Evolutionary conservation across 2,329 filamentous ascomycete species (phyloP).

Genomic region (Claviceps arundinis): DNA sequence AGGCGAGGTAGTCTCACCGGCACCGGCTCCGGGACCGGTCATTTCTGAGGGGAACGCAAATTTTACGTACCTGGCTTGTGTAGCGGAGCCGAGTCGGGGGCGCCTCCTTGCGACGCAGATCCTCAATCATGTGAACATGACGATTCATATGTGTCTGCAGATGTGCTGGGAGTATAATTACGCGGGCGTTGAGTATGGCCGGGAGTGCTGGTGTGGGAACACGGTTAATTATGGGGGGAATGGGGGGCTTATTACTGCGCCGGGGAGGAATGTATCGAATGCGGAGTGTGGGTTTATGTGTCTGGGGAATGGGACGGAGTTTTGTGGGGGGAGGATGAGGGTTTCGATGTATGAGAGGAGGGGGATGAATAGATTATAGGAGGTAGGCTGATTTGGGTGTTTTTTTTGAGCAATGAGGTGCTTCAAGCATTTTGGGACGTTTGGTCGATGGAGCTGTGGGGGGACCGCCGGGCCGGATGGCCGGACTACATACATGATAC

Average conservation of each 20-base stretch:
- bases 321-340: constrained; percentile 15
- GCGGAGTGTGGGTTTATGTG: constrained; percentile 20
- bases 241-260: constrained; percentile 6
- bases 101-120: constrained; percentile 18
- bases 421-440: too few relatives aligned
- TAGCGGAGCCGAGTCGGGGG: constrained; percentile 19
- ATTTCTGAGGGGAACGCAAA: constrained; percentile 21
- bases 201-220: constrained; percentile 26
- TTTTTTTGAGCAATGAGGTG: neutral
- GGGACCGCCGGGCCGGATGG: too few relatives aligned
- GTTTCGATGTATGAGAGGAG: neutral
- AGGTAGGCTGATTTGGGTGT: neutral
- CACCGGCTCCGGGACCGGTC: constrained; percentile 9
- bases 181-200: constrained; percentile 24
- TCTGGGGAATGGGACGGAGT: constrained; percentile 19
- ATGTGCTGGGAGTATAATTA: constrained; percentile 21
- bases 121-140: constrained; percentile 21
- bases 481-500: too few relatives aligned
- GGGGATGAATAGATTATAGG: neutral
- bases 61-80: constrained; percentile 24
- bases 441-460: too few relatives aligned
- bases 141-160: constrained; percentile 19
- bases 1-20: constrained; percentile 5
- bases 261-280: constrained; percentile 18
- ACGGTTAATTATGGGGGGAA: constrained; percentile 15